Evolutionary conservation across 2,329 filamentous ascomycete genomes (phyloP).

Genomic region (Arthrobotrys sphaeroides): DNA sequence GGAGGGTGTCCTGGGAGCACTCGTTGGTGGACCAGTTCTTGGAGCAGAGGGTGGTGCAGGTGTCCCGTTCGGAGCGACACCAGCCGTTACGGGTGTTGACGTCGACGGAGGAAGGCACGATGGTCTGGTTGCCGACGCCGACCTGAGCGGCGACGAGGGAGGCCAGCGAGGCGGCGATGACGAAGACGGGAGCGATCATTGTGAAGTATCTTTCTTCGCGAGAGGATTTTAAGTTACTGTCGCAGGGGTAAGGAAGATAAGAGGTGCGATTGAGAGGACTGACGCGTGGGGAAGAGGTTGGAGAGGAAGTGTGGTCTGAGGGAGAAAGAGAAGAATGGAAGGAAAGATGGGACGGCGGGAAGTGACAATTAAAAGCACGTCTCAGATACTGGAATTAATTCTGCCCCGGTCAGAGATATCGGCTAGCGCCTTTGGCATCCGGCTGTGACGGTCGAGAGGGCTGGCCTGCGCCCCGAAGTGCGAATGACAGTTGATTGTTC

Average conservation of each 20-base stretch:
- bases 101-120: slow-evolving; percentile 44
- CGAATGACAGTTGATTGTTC: no score
- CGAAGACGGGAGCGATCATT: slow-evolving; percentile 17
- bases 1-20: slow-evolving; percentile 32
- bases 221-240: not conserved
- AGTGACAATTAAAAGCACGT: slow-evolving; percentile 1
- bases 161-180: slow-evolving; percentile 26
- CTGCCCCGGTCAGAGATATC: no score
- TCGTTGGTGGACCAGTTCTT: slow-evolving; percentile 45
- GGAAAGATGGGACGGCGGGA: slow-evolving; percentile 4
- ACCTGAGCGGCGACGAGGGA: slow-evolving; percentile 33
- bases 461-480: no score
- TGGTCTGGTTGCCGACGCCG: slow-evolving; percentile 51
- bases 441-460: no score
- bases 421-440: no score
- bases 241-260: not conserved
- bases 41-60: slow-evolving; percentile 47
- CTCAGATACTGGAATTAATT: no score
- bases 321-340: not conserved
- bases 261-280: not conserved
- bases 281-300: slow-evolving; percentile 7
- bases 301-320: not conserved
- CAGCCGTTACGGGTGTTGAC: slow-evolving; percentile 47
- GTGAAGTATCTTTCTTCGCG: not conserved
- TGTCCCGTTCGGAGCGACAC: slow-evolving; percentile 45